phyloP scores from a whole-genome alignment of 495 filamentous ascomycete genomes.

The Copromyces sp. region DNA sequence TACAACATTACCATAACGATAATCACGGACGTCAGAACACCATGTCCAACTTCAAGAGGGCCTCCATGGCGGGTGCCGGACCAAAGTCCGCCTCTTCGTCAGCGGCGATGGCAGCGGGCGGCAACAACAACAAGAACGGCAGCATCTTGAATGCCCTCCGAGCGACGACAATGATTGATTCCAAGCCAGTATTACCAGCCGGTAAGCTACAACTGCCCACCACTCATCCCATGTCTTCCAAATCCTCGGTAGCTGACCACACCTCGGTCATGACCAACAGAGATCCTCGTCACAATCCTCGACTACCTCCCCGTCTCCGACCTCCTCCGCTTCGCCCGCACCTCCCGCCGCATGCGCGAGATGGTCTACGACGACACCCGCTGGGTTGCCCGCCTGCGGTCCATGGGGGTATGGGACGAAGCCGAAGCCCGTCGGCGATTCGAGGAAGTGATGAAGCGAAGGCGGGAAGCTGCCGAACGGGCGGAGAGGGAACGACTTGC shows the following conservation, averaged over 20 bases:
- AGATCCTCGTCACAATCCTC: slow-evolving; percentile 81
- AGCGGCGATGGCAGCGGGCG: background rate
- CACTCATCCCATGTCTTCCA: background rate
- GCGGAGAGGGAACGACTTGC: slow-evolving; percentile 12
- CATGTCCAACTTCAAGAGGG: slow-evolving; percentile 17
- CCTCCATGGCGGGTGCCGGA: slow-evolving; percentile 4
- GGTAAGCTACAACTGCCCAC: slow-evolving; percentile 37
- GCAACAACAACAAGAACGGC: slow-evolving; percentile 1
- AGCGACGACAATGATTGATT: slow-evolving; percentile 63
- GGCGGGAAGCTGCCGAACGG: slow-evolving; percentile 42
- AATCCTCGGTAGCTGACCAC: background rate
- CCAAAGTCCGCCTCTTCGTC: background rate
- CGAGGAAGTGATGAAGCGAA: slow-evolving; percentile 61
- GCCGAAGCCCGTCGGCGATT: slow-evolving; percentile 67
- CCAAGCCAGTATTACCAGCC: slow-evolving; percentile 67
- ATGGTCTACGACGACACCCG: slow-evolving; percentile 99
- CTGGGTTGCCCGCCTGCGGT: slow-evolving; percentile 76
- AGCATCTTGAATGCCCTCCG: slow-evolving; percentile 66
- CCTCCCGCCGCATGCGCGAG: slow-evolving; percentile 81
- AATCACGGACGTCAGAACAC: background rate
- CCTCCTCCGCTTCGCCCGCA: slow-evolving; percentile 75
- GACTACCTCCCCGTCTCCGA: slow-evolving; percentile 80
- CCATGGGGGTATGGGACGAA: slow-evolving; percentile 92
- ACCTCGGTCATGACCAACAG: slow-evolving; percentile 28
- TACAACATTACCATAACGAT: background rate